Base-by-base conservation (phyloP, 495 filamentous ascomycete genomes). In the Amniculicola lignicola region DNA sequence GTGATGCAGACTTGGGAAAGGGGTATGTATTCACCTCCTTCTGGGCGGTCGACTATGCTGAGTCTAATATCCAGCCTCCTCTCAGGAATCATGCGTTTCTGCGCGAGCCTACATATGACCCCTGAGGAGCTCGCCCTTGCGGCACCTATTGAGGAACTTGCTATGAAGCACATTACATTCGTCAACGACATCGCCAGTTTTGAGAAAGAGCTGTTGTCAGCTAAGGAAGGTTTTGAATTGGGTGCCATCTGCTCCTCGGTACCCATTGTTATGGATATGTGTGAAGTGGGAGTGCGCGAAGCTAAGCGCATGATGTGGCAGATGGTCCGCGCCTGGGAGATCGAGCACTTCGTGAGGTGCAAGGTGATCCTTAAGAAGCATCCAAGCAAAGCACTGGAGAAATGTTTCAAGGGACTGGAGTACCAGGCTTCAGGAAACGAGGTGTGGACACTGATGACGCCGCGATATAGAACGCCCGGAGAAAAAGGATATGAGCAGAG, bases 351-450 rank as follows among this genome's bases (percentile, higher is more conserved):
- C 16, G 39, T 21, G 39, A 11, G 21, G 4, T 16, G 14, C 2
- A 22, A 43, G 4, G 39, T 21, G 15, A 22, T 22, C 19, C 7
- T 43, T 3, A 43, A 14, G 16, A 43, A 43, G 4, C 4, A 22
- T 21, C 12, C 39, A 3, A 43, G 6, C 16, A 16, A 7, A n/a
- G 39, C 39, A 4, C 16, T 43, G 2, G 5, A 11, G 12, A 14
- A 3, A 3, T 43, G 24, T 43, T 22, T 43, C 21, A 22, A 43
- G 39, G 15, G 39, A 3, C 16, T 24, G 39, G 39, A 43, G 16
- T 43, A 43, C n/a, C 39, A 43, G 39, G 24, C 24, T 16, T 7
- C 39, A 21, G 39, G 39, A 2, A 43, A 43, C n/a, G 39, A 43
- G 39, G 2, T 43, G 5, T 43, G 21, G 39, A 24, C 12, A 21